Base-by-base conservation (phyloP, 2,329 filamentous ascomycete genomes). In the Plectosphaerella plurivora region DNA sequence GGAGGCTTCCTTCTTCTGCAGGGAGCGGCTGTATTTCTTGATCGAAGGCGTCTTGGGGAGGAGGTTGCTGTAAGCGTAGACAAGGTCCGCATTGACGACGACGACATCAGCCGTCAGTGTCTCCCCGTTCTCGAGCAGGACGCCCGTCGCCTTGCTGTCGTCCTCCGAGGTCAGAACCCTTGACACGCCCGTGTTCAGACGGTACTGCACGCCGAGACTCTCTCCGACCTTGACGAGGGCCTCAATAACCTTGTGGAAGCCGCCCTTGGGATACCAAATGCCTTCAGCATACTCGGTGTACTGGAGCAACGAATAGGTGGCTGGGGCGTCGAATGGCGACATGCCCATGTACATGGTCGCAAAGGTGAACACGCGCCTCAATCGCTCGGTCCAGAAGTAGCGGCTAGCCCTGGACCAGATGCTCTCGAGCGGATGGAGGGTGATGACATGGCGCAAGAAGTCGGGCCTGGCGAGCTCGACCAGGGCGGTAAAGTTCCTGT, bases 261-360 rank as follows among this genome's bases (percentile, higher is more conserved):
- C 87, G 2, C 87, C 87, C 20, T 78, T 74, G 0, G 86, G 86
- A 68, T 89, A 91, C 83, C 86, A 87, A 44, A 91, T 89, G 1
- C 88, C 88, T 69, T 91, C 86, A 0, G 84, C 83, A 33, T 89
- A 69, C 69, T 91, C 87, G 0, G 87, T 87, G 64, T 90, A 91
- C 67, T 90, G 87, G 49, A 91, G 71, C 54, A 91, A 66, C 47
- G 79, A 85, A 68, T 91, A 91, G 2, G 87, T 90, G 4, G 83
- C 86, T 0, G 87, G 88, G 0, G 88, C 87, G 62, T 89, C 85
- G 63, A 87, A 91, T 0, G 88, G 88, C 51, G 78, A 84, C 87
- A 91, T 91, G 0, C 88, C 88, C 83, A 91, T 87, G 62, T 91
- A 91, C 87, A 91, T 91, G 60, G 84, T 89, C 20, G 82, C 86